A percentile compares a stretch with the other conserved stretches of the same genome.
Conservation (phyloP, 108 stramenopile species). For the Nannochloropsis salina region DNA sequence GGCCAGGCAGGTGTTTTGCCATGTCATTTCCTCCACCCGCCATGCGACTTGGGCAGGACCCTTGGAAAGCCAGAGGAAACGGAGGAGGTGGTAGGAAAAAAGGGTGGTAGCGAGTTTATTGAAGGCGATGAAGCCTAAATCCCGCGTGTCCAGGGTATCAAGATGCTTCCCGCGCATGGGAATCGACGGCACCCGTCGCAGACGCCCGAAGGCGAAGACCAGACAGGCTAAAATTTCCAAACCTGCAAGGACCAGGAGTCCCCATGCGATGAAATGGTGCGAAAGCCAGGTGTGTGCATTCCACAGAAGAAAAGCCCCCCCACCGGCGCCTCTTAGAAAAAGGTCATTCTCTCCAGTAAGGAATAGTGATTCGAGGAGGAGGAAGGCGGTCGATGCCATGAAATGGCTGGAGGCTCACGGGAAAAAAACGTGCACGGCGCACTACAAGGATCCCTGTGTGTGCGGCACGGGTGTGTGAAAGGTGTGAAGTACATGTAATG, state of each 20-base stretch:
- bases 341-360: conserved; percentile 24
- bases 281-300: conserved; percentile 41
- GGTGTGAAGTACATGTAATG: too few species aligned
- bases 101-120: conserved; percentile 73
- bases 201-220: conserved; percentile 43
- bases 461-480: too few species aligned
- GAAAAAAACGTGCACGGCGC: too few species aligned
- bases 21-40: conserved; percentile 53
- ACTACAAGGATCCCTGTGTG: too few species aligned
- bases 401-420: too few species aligned
- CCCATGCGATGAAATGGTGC: conserved; percentile 41
- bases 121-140: conserved; percentile 62
- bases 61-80: conserved; percentile 60
- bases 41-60: conserved; percentile 49
- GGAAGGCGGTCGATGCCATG: not conserved
- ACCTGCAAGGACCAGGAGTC: conserved; percentile 43
- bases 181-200: conserved; percentile 32
- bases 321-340: conserved; percentile 39
- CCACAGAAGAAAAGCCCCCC: conserved; percentile 33
- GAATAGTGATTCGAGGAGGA: not conserved
- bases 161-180: conserved; percentile 55
- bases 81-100: conserved; percentile 71
- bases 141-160: conserved; percentile 41
- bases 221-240: conserved; percentile 39
- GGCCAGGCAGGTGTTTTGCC: conserved; percentile 65